Evolutionary conservation across 257 asterid genomes (phyloP).

Genomic region (Solanum chilense): DNA sequence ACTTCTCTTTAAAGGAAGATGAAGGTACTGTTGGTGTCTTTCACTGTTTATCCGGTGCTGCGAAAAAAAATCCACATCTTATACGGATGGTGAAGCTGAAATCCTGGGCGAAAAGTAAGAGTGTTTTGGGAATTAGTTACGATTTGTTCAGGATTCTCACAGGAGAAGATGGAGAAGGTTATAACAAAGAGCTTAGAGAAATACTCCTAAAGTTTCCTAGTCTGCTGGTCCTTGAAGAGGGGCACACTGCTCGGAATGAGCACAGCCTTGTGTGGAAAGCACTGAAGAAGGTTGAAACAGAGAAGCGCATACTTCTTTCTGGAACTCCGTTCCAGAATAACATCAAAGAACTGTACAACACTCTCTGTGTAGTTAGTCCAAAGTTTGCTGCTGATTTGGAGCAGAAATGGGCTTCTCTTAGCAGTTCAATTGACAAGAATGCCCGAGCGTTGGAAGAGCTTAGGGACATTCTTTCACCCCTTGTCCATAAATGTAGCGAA

Average conservation of each 20-base stretch:
- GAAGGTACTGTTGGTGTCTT: neutral
- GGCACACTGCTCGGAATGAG: slow-evolving; percentile 64
- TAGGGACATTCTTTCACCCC: slow-evolving; percentile 34
- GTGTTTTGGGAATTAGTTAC: slow-evolving; percentile 49
- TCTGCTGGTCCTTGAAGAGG: slow-evolving; percentile 61
- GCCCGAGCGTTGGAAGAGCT: slow-evolving; percentile 27
- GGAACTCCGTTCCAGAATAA: slow-evolving; percentile 85
- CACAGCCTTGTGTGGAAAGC: slow-evolving; percentile 44
- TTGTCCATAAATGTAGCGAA: slow-evolving; percentile 55
- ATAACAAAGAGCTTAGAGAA: slow-evolving; percentile 10
- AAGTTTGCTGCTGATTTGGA: slow-evolving; percentile 8
- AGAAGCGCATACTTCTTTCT: too few relatives aligned
- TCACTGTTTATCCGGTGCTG: neutral
- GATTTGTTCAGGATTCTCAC: slow-evolving; percentile 42
- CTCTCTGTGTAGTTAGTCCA: neutral
- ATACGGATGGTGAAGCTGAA: neutral
- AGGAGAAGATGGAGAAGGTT: slow-evolving; percentile 5
- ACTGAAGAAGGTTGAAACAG: slow-evolving; percentile 29
- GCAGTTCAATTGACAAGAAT: slow-evolving; percentile 20
- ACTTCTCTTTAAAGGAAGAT: neutral
- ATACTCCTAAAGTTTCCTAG: slow-evolving; percentile 47
- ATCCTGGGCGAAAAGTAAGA: slow-evolving; percentile 6
- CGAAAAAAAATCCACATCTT: neutral
- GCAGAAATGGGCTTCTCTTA: slow-evolving; percentile 23
- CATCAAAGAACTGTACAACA: slow-evolving; percentile 43